These are phyloP conservation scores for Annulohypoxylon maeteangense DNA, from an alignment of 495 filamentous ascomycete species.

Conservation along the genomic window DNA sequence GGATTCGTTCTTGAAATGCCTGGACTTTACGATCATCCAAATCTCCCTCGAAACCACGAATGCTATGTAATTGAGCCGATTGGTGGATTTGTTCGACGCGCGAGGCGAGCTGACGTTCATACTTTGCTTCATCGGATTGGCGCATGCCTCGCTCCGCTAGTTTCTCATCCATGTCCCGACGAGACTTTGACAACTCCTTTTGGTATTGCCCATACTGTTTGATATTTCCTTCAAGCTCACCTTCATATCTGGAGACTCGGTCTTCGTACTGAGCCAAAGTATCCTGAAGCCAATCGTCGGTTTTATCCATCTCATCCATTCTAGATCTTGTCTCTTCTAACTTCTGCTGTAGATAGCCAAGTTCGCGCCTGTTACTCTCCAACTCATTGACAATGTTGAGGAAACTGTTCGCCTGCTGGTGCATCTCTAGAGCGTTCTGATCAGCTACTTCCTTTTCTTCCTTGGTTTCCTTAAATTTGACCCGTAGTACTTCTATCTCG, in stretches of 20 bases:
- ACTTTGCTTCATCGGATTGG: constrained; percentile 85
- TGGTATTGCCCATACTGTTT: constrained; percentile 71
- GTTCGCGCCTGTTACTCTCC: constrained; percentile 77
- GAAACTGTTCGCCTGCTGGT: constrained; percentile 57
- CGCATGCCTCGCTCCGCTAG: constrained; percentile 84
- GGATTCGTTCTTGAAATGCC: constrained; percentile 80
- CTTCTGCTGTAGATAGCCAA: constrained; percentile 64
- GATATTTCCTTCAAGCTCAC: constrained; percentile 70
- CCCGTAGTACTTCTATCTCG: constrained; percentile 76
- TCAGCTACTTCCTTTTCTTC: constrained; percentile 57
- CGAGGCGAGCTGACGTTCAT: constrained; percentile 77
- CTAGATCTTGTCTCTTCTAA: constrained; percentile 74
- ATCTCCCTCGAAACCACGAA: constrained; percentile 84
- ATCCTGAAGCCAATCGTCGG: constrained; percentile 79
- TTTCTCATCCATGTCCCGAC: constrained; percentile 71
- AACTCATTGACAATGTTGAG: constrained; percentile 71
- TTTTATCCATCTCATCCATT: constrained; percentile 78
- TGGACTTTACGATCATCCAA: constrained; percentile 77
- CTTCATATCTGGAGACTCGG: constrained; percentile 69
- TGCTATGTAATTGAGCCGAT: constrained; percentile 78
- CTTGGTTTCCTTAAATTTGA: constrained; percentile 65
- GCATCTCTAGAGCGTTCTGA: constrained; percentile 55
- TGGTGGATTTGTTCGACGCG: constrained; percentile 80
- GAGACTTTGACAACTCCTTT: constrained; percentile 66
- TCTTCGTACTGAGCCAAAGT: constrained; percentile 86